Base-by-base conservation (phyloP, 2,329 filamentous ascomycete species). In the Tricladium varicosporioides region DNA sequence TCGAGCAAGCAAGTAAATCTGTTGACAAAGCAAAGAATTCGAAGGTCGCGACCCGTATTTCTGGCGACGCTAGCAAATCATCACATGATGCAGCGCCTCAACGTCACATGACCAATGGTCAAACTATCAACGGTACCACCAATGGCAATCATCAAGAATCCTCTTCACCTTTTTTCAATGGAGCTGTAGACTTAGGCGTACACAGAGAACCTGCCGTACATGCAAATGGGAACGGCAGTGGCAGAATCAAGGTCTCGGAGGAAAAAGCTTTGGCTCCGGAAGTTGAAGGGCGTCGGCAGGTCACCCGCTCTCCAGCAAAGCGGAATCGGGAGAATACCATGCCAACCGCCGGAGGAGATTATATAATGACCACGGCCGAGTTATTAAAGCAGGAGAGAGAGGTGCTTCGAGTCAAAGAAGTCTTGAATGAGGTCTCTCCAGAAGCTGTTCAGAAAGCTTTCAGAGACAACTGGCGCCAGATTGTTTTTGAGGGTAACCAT, bases 361-460 rank as follows among this genome's bases (percentile, higher is more conserved):
- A 40, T 40, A 10, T n/a, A 11, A 32, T 22, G 10, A 44, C 16
- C 14, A 18, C 31, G 14, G 10, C 49, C 8, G 36, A 48, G 1
- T 42, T 48, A 10, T 31, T 54, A 10, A 47, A 51, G 33, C n/a
- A 32, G 1, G 46, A 60, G 13, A 51, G 65, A 52, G 66, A 70
- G 36, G 50, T 61, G 8, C 57, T 60, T 8, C 46, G 53, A 18
- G 46, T 69, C 4, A 59, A 59, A 18, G 56, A 63, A 27, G 54
- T 60, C n/a, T 18, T 70, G 9, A 18, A 36, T 4, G 53, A 61
- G 11, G 52, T 54, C 1, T 69, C 68, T 15, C 36, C 54, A 8
- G 32, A 63, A 32, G 65, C 62, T n/a, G 58, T 60, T 1, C 62
- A 67, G 60, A 36, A 47, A 42, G 16, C 64, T 65, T 44, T 62